Evolutionary conservation across 768 basidiomycete species (phyloP).

Genomic region (Mycena venus): DNA sequence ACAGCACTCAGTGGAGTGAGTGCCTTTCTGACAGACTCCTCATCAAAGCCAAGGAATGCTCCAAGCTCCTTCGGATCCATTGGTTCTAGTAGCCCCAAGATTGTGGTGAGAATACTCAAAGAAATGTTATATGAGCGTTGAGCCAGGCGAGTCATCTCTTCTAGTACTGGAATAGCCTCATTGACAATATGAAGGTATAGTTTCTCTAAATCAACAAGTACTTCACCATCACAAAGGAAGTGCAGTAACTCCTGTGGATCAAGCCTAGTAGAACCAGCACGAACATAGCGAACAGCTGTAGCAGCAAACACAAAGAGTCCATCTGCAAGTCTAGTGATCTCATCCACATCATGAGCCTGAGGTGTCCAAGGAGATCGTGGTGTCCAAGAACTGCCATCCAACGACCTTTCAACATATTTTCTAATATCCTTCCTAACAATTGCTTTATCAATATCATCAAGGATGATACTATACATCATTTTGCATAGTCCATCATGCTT

Average conservation of each 20-base stretch:
- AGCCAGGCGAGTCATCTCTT: not conserved
- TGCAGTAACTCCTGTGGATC: not conserved
- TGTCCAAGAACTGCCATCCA: not conserved
- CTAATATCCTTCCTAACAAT: not conserved
- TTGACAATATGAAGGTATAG: conserved; percentile 2
- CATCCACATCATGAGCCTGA: not conserved
- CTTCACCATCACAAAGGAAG: not conserved
- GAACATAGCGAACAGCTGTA: not conserved
- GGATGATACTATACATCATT: not conserved
- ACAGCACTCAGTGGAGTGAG: not conserved
- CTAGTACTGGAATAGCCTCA: not conserved
- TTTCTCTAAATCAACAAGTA: not conserved
- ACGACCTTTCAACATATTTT: not conserved
- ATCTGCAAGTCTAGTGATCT: not conserved
- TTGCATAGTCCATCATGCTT: not conserved
- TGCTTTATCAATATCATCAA: not conserved
- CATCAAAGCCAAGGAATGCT: not conserved
- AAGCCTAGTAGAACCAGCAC: not conserved
- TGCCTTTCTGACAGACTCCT: not conserved
- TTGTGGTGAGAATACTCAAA: not conserved
- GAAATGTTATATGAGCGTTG: not conserved
- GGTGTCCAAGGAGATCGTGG: not conserved
- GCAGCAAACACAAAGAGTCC: conserved; percentile 12
- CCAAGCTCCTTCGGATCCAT: not conserved
- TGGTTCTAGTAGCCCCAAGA: not conserved